Base-by-base conservation (phyloP, 768 basidiomycete species). In the Terana coerulea region DNA sequence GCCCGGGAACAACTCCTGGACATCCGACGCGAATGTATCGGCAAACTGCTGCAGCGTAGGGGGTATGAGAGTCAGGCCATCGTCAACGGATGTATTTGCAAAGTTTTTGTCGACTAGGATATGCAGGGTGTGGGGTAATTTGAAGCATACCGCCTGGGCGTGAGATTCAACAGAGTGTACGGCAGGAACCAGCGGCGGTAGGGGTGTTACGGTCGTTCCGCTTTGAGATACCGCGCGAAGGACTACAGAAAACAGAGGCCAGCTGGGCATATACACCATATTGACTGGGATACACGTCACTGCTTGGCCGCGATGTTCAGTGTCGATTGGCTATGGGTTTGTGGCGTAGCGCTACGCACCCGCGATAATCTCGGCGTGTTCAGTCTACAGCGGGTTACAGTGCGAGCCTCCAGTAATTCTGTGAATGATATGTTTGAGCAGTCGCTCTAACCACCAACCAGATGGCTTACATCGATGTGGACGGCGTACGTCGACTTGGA, bases 61-160 rank as follows among this genome's bases (percentile, higher is more conserved):
- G 11, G 64, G 61, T 22, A 65, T 61, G 14, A 65, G 52, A 5
- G 59, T 59, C 8, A 63, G 36, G n/a, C 56, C 59, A 37, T 52
- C 47, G 48, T 59, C 55, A 14, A 37, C 28, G 19, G 54, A 51
- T 5, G 49, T 47, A 14, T 50, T 40, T 17, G 58, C 58, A 49
- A 48, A 47, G 9, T 46, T 49, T 29, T 48, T 36, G 42, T 63
- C 52, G 14, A 56, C 56, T 10, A 57, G 29, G 19, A 61, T 54
- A 30, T 48, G 51, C 17, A 62, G 33, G 17, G 25, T 25, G 1
- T 53, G 30, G 9, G 57, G 48, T 4, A 61, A 39, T 9, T 25
- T 31, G 35, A 42, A 51, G 42, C 21, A 14, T 31, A 19, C 54
- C 35, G n/a, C 30, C 22, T 33, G 21, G 33, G 10, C 12, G 49